A percentile compares a stretch with the other conserved stretches of the same genome.
phyloP scores from a whole-genome alignment of 2,329 filamentous ascomycete genomes.

The Conoideocrella luteorostrata region DNA sequence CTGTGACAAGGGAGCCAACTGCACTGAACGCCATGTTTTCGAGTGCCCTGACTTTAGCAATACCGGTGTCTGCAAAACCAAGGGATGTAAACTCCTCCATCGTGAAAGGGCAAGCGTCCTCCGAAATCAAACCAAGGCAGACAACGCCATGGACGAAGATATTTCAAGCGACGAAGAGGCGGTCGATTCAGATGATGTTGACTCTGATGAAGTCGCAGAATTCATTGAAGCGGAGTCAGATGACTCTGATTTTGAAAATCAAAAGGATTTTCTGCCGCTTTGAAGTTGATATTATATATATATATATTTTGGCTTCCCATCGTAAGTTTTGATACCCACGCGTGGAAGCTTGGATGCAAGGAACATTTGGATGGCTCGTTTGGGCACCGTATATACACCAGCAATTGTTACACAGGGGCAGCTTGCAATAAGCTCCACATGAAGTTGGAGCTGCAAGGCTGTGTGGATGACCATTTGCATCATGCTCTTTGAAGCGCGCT shows the following conservation, averaged over 20 bases:
- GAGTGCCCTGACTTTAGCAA: slow-evolving; percentile 97
- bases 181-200: slow-evolving; percentile 69
- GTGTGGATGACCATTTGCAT: too few species aligned
- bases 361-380: too few species aligned
- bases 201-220: slow-evolving; percentile 68
- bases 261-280: slow-evolving; percentile 52
- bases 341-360: background rate
- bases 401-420: too few species aligned
- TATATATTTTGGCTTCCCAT: too few species aligned
- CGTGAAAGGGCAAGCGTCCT: slow-evolving; percentile 77
- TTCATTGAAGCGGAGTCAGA: slow-evolving; percentile 51
- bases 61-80: slow-evolving; percentile 72
- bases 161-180: slow-evolving; percentile 71
- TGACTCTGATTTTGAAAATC: slow-evolving; percentile 49
- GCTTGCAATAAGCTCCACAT: background rate
- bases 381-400: too few species aligned
- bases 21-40: slow-evolving; percentile 77
- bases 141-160: slow-evolving; percentile 54
- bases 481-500: background rate
- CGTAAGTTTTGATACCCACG: slow-evolving; percentile 4
- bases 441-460: too few species aligned
- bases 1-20: slow-evolving; percentile 74
- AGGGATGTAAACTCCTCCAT: slow-evolving; percentile 79
- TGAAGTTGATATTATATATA: slow-evolving; percentile 15
- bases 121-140: slow-evolving; percentile 55